Base-by-base conservation (phyloP, 2,329 filamentous ascomycete species). In the Trichoderma sp. region DNA sequence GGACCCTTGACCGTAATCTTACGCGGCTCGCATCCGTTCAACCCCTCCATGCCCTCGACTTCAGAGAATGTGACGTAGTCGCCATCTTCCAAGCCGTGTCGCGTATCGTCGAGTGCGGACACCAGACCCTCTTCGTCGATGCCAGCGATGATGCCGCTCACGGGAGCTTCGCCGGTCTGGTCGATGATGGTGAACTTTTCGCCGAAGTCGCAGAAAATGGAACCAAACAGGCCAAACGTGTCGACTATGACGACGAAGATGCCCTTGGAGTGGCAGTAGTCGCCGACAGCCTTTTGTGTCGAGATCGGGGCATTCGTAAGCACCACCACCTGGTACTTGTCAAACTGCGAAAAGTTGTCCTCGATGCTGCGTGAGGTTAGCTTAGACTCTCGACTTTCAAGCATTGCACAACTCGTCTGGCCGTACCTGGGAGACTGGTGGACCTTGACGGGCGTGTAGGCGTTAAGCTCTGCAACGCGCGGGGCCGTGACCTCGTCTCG, bases 161-260 rank as follows among this genome's bases (percentile, higher is more conserved):
- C 81, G 5, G 92, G 90, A 68, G 91, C 91, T 80, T 99, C 95
- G 71, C 95, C 95, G 15, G 91, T 98, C 4, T 93, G 81, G 74
- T 99, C 95, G 69, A 92, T 89, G 63, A 95, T 88, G 5, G 91
- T 92, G 78, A 99, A 99, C 73, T 95, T 91, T 74, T 94, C 88
- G 71, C 95, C 95, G 75, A 99, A 99, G 74, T 99, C 95, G 73
- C 93, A 97, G 81, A 99, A 99, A 71, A 99, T 90, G 69, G 90
- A 91, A 58, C 95, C 95, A 74, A 99, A 99, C 39, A 99, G 85
- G 69, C 95, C 95, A 73, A 92, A 97, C 0, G 91, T 96, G 74
- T 97, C 93, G 7, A 92, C 88, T 64, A 92, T 86, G 57, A 97
- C 88, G 45, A 99, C 80, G 76, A 92, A 97, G 71, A 99, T 97